Base-by-base conservation (phyloP, 768 basidiomycete species). In the Candolleomyces eurysporus region DNA sequence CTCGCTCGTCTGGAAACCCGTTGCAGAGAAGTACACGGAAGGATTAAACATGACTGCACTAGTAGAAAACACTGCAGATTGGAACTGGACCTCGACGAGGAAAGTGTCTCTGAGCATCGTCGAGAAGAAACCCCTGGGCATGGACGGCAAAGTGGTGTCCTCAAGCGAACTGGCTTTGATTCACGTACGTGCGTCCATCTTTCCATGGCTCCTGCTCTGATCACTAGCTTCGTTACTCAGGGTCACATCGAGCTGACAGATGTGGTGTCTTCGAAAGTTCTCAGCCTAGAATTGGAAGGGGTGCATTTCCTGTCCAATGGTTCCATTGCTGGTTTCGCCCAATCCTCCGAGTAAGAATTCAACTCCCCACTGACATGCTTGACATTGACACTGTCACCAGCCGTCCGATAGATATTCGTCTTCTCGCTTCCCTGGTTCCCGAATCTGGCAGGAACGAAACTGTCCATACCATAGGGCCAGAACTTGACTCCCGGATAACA, bases 241-340 rank as follows among this genome's bases (percentile, higher is more conserved):
- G 92, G 91, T 40, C 86, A 83, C 63, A 78, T 91, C 22, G 91
- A 92, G 62, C 68, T 92, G n/a, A 79, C 79, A 14, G 82, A 88
- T 64, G 66, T 76, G 7, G 70, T 71, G n/a, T 80, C 72, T 4
- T 71, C 76, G 0, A 85, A 86, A 50, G 87, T 89, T 52, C 70
- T 91, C 48, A 78, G 83, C 39, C 73, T 92, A 2, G 89, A 92
- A 62, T 87, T 94, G 63, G 87, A 89, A 68, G 92, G 89, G 0
- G 77, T 93, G 22, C 91, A 93, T 71, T 87, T 92, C 68, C 65
- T 90, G 11, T 71, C 79, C 26, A 89, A 89, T 59, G 92, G 92
- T 0, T 82, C 89, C 0, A 82, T 94, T n/a, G 91, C 87, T 67
- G 92, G 89, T 2, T 79, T 91, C 54, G 89, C 87, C 17, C 82